Conservation (phyloP, 495 filamentous ascomycete genomes). For the Hypoxylon lenormandii region DNA sequence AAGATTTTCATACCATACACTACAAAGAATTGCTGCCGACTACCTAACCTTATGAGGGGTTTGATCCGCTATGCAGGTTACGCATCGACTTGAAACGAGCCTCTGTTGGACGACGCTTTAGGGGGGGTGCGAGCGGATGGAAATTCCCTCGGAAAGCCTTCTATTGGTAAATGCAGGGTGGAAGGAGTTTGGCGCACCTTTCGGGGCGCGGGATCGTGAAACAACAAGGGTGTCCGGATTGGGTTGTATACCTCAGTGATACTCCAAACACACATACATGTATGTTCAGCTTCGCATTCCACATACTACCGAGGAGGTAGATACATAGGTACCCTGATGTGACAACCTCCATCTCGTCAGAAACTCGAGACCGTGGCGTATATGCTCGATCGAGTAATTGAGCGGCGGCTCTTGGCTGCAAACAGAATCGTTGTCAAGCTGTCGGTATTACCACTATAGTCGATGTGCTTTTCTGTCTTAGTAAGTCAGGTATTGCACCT, state of each 20-base stretch:
- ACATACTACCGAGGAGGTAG: constrained; percentile 3
- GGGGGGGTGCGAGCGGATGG: constrained; percentile 15
- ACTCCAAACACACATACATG: constrained; percentile 1
- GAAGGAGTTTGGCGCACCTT: constrained; percentile 41
- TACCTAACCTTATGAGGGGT: constrained; percentile 5
- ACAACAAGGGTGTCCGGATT: constrained; percentile 34
- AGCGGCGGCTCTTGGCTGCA: neutral
- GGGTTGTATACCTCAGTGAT: constrained; percentile 10
- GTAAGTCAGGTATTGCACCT: constrained; percentile 41
- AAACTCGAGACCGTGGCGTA: constrained; percentile 13
- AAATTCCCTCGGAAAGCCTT: constrained; percentile 15
- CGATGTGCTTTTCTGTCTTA: constrained; percentile 21
- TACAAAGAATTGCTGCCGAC: constrained; percentile 4
- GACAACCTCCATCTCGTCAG: constrained; percentile 4
- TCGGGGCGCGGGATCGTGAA: constrained; percentile 37
- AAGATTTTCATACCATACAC: constrained; percentile 6
- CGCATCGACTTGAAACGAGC: constrained; percentile 24
- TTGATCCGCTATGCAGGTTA: constrained; percentile 32
- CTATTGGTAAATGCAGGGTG: constrained; percentile 31
- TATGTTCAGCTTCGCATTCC: constrained; percentile 36
- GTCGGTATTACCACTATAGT: constrained; percentile 20
- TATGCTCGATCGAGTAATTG: neutral
- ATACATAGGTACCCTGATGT: neutral
- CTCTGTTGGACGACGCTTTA: constrained; percentile 5
- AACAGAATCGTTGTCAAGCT: neutral